Base-by-base conservation (phyloP, 768 basidiomycete species). In the Leccinum rimulosum region DNA sequence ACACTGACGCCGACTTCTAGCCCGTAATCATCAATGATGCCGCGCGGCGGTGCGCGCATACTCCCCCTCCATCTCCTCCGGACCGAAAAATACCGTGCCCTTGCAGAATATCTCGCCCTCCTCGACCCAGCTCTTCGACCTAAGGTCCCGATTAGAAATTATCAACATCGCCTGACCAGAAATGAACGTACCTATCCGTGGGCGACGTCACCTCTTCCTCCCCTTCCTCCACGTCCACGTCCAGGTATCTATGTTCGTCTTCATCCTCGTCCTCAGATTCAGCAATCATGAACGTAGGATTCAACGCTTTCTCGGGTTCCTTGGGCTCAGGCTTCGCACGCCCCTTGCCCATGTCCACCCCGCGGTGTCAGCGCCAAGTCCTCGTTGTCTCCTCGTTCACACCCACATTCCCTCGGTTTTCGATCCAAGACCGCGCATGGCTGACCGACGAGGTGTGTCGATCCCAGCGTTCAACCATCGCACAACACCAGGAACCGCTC, bases 41-140 rank as follows among this genome's bases (percentile, higher is more conserved):
- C 82, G 8, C 89, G 84, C 2, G 89, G 88, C 4, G 91, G 90
- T 2, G 91, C 88, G 2, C 90, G 85, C 90, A 67, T 88, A 92
- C 65, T 93, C 93, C 1, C 85, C 87, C 66, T 95, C 93, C 84
- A 94, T 91, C 72, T 95, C 93, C 65, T 89, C 91, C 10, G 84
- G 85, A 1, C 87, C 86, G 9, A 93, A 77, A n/a, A 98, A 77
- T 4, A 88, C 88, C 10, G 82, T 85, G 0, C 25, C 25, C 25
- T 25, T 25, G 25, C 25, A 25, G 25, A 25, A 25, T 25, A 25
- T 25, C 2, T 25, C 25, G 2, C 25, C 25, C 25, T 25, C 25
- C 25, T 25, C 25, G 25, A 25, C 25, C 25, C 25, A 25, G 25
- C 25, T 25, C 25, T 25, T 25, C 25, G 90, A 90, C 51, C 91